A percentile compares a stretch with the other conserved stretches of the same genome.
Evolutionary conservation across 2,329 filamentous ascomycete genomes (phyloP).

Genomic region (Cordyceps fumosorosea): DNA sequence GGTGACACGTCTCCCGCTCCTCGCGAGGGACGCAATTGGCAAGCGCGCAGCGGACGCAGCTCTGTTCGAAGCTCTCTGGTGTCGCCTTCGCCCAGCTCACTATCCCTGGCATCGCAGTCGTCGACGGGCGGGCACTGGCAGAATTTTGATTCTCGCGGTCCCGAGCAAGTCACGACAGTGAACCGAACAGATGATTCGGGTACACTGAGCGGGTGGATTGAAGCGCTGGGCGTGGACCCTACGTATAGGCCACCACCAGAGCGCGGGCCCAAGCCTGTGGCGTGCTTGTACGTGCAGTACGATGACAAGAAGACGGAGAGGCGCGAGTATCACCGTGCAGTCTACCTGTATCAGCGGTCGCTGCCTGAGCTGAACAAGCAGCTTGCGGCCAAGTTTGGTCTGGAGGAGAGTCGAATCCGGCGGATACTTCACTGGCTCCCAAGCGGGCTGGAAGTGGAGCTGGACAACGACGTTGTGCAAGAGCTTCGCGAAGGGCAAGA

Average conservation of each 20-base stretch:
- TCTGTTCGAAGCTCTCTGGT: slow-evolving; percentile 57
- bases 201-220: slow-evolving; percentile 74
- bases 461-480: slow-evolving; percentile 84
- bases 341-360: slow-evolving; percentile 77
- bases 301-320: slow-evolving; percentile 44
- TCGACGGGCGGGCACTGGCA: slow-evolving; percentile 45
- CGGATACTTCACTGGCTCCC: slow-evolving; percentile 67
- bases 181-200: slow-evolving; percentile 53
- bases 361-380: slow-evolving; percentile 65
- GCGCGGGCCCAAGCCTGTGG: slow-evolving; percentile 62
- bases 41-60: slow-evolving; percentile 45
- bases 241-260: slow-evolving; percentile 76
- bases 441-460: slow-evolving; percentile 71
- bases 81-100: slow-evolving; percentile 59
- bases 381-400: slow-evolving; percentile 71
- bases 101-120: slow-evolving; percentile 53
- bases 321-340: slow-evolving; percentile 68
- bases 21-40: slow-evolving; percentile 44
- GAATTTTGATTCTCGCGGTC: slow-evolving; percentile 48
- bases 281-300: slow-evolving; percentile 78
- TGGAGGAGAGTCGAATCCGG: slow-evolving; percentile 66
- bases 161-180: slow-evolving; percentile 48
- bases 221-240: slow-evolving; percentile 83
- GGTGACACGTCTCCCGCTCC: slow-evolving; percentile 60
- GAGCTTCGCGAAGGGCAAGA: slow-evolving; percentile 87